Conservation (phyloP, 768 basidiomycete species). For the Pleurotus tuoliensis region DNA sequence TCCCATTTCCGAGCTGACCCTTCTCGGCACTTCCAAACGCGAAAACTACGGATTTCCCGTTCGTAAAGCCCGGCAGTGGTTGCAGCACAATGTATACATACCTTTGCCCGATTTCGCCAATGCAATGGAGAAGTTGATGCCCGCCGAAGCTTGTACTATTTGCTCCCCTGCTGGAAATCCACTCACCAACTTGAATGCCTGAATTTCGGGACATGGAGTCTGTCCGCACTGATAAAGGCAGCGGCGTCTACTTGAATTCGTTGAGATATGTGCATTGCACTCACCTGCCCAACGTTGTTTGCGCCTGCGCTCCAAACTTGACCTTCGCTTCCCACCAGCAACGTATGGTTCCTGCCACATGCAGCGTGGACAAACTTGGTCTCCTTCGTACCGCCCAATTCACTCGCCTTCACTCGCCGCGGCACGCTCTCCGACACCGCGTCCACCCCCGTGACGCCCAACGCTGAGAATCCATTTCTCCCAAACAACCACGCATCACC, state of each 20-base stretch:
- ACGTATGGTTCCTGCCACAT: conserved; percentile 75
- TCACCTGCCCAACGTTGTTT: conserved; percentile 80
- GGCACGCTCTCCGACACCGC: conserved; percentile 76
- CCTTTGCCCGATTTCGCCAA: conserved; percentile 82
- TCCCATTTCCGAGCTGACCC: conserved; percentile 91
- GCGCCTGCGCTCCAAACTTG: conserved; percentile 80
- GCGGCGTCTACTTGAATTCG: not conserved
- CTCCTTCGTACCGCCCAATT: conserved; percentile 56
- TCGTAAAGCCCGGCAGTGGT: too few relatives aligned
- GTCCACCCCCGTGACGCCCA: conserved; percentile 57
- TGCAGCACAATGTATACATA: conserved; percentile 21
- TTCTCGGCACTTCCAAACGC: conserved; percentile 90
- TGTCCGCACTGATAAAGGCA: conserved; percentile 64
- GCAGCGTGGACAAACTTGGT: conserved; percentile 78
- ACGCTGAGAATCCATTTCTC: conserved; percentile 65
- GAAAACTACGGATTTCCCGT: conserved; percentile 49
- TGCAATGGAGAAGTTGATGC: conserved; percentile 79
- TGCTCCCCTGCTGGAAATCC: conserved; percentile 54
- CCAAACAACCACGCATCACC: conserved; percentile 91
- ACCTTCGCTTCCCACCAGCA: conserved; percentile 81
- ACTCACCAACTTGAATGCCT: conserved; percentile 59
- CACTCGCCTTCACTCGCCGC: conserved; percentile 49
- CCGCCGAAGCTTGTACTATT: conserved; percentile 73
- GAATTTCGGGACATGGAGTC: conserved; percentile 56
- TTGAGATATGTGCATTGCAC: conserved; percentile 14